Conservation (phyloP, 148 eudicot species). For the Silene conica region DNA sequence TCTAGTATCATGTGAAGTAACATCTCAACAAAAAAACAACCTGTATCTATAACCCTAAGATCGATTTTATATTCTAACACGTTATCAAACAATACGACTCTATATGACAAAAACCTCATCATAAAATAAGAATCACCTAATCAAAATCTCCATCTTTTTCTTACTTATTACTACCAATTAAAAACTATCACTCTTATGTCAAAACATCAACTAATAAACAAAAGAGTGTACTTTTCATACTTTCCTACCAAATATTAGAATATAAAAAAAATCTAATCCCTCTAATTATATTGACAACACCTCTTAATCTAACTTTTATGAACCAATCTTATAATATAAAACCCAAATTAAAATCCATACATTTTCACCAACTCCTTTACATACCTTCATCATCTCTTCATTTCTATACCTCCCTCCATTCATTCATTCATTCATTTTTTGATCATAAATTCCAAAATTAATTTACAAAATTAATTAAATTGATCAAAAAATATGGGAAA, state of each 20-base stretch:
- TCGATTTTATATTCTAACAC: too few relatives aligned
- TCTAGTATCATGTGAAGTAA: too few relatives aligned
- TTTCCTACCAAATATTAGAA: not conserved
- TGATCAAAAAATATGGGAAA: constrained; percentile 48
- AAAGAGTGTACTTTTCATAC: constrained; percentile 11
- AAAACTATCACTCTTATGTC: not conserved
- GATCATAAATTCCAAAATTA: not conserved
- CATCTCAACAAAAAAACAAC: too few relatives aligned
- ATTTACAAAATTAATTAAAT: not conserved
- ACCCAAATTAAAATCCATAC: not conserved
- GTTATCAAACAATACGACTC: not conserved
- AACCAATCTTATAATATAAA: not conserved
- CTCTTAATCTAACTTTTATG: constrained; percentile 24
- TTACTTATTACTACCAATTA: not conserved
- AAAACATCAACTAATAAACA: not conserved
- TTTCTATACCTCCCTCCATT: not conserved
- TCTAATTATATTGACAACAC: constrained; percentile 18
- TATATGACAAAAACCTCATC: not conserved
- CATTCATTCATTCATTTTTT: not conserved
- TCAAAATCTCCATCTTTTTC: too few relatives aligned
- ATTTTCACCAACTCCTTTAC: constrained; percentile 22
- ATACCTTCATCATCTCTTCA: not conserved
- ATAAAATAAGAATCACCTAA: too few relatives aligned
- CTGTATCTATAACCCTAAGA: too few relatives aligned
- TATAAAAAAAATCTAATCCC: constrained; percentile 15